Evolutionary conservation across 2,329 filamentous ascomycete genomes (phyloP).

Genomic region (Aureobasidium zeae): DNA sequence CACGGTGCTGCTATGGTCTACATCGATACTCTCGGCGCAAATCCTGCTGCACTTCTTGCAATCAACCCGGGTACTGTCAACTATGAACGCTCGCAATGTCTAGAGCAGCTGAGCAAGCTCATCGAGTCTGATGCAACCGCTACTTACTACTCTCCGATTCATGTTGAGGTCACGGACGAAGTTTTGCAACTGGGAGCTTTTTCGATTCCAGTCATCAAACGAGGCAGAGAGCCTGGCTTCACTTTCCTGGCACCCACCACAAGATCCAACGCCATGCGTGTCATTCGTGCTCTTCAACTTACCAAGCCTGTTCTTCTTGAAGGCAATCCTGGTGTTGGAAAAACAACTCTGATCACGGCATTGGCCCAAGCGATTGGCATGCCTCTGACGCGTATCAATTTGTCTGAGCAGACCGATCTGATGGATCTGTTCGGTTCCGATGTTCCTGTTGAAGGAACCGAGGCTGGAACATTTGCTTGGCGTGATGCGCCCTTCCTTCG

Average conservation of each 20-base stretch:
- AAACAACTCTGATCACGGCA: conserved; percentile 85
- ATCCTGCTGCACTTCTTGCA: conserved; percentile 78
- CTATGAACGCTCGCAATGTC: conserved; percentile 61
- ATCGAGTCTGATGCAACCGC: conserved; percentile 53
- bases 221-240: conserved; percentile 48
- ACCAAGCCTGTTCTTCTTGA: conserved; percentile 88
- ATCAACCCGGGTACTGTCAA: conserved; percentile 60
- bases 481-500: conserved; percentile 89
- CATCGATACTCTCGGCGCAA: conserved; percentile 88
- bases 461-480: conserved; percentile 88
- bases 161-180: conserved; percentile 46
- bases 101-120: conserved; percentile 61
- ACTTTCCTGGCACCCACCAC: conserved; percentile 87
- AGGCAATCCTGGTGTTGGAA: conserved; percentile 95
- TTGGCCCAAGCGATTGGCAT: conserved; percentile 71
- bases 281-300: conserved; percentile 80
- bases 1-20: conserved; percentile 94
- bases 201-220: conserved; percentile 40
- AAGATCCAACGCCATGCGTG: conserved; percentile 77
- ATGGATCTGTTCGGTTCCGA: conserved; percentile 98
- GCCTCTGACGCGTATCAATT: conserved; percentile 83
- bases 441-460: conserved; percentile 86
- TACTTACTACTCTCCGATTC: conserved; percentile 56
- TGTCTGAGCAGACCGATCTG: conserved; percentile 94
- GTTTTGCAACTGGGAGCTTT: conserved; percentile 66